These are phyloP conservation scores for Punctularia strigosozonata DNA, from an alignment of 768 basidiomycete species.

Conservation along the genomic window DNA sequence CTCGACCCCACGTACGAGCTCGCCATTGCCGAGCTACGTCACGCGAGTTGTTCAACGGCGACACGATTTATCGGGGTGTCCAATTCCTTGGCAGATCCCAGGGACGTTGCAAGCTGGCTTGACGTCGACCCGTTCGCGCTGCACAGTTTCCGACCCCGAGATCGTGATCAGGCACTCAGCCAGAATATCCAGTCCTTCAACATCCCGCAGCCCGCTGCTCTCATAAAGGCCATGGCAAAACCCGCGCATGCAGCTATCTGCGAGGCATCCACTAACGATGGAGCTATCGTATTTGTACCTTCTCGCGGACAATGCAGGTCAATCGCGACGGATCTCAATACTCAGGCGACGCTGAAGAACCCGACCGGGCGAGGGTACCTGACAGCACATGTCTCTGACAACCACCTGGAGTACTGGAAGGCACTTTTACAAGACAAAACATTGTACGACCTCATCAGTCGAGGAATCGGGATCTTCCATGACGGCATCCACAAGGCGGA, in stretches of 20 bases:
- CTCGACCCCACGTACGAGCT: constrained; percentile 78
- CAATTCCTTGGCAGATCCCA: constrained; percentile 68
- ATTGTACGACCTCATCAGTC: constrained; percentile 62
- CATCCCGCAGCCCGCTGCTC: constrained; percentile 73
- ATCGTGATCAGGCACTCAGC: constrained; percentile 70
- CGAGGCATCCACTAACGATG: constrained; percentile 27
- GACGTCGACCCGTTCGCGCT: constrained; percentile 49
- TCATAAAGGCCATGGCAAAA: constrained; percentile 88
- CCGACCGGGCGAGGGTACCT: constrained; percentile 62
- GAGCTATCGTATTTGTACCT: constrained; percentile 79
- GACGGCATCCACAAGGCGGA: constrained; percentile 58
- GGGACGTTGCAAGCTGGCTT: constrained; percentile 78
- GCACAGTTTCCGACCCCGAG: constrained; percentile 70
- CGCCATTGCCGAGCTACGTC: constrained; percentile 58
- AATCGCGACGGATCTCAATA: constrained; percentile 77
- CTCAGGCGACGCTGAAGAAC: constrained; percentile 70
- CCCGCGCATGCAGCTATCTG: constrained; percentile 74
- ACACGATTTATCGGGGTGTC: constrained; percentile 73
- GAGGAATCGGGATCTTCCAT: constrained; percentile 84
- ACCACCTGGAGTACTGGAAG: constrained; percentile 48
- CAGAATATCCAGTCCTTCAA: constrained; percentile 68
- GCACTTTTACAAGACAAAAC: constrained; percentile 46
- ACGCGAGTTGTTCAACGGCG: constrained; percentile 45
- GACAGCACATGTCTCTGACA: constrained; percentile 32
- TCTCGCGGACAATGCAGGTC: constrained; percentile 64